A percentile compares a stretch with the other conserved stretches of the same genome.
These are phyloP conservation scores for Fomitopsis pinicola DNA, from an alignment of 1,284 basidiomycete species.

Conservation along the genomic window DNA sequence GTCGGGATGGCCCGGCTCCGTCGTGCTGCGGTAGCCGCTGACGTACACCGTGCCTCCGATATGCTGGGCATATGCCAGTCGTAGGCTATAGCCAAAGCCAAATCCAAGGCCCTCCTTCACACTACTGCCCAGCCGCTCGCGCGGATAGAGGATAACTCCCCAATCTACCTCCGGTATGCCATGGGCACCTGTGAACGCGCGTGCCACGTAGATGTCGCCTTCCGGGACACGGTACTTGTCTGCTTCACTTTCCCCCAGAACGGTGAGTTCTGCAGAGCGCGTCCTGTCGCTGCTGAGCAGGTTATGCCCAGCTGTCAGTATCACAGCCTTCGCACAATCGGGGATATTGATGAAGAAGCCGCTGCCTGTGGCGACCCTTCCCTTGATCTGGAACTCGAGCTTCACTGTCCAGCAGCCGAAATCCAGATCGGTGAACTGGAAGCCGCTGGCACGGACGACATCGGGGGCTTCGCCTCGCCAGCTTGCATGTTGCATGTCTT, in stretches of 20 bases:
- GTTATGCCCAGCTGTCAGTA: constrained; percentile 7
- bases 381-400: background rate
- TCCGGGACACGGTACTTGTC: background rate
- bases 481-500: background rate
- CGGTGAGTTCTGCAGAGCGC: background rate
- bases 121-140: background rate
- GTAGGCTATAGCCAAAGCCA: constrained; percentile 5
- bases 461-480: background rate
- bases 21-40: constrained; percentile 3
- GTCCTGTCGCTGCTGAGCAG: background rate
- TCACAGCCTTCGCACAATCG: background rate
- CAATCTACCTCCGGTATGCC: background rate
- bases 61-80: background rate
- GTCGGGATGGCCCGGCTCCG: background rate
- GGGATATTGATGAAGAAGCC: constrained; percentile 7
- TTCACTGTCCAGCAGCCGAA: background rate
- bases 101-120: background rate
- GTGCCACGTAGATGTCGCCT: background rate
- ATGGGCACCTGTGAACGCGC: background rate
- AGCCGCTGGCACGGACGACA: background rate
- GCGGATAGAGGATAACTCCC: background rate
- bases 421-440: background rate
- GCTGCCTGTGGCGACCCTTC: background rate
- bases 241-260: background rate
- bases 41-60: constrained; percentile 2